Evolutionary conservation across 495 filamentous ascomycete genomes (phyloP), one percentile per base, ranked within the genome.

Genomic region (Neurospora sublineolata): DNA sequence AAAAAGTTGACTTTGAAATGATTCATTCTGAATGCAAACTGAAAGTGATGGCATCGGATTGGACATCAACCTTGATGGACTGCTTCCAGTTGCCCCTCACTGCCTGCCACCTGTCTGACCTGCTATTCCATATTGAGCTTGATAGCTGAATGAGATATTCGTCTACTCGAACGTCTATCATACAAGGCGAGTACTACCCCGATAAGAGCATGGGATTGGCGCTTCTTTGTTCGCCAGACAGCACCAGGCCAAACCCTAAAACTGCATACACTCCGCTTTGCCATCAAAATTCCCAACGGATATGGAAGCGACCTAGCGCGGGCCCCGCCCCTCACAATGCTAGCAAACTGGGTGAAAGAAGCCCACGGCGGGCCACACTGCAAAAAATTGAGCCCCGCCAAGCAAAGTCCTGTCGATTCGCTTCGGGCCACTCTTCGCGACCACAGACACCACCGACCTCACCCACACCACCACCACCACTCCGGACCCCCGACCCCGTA

Each of bases 301-400:
- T 4, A 64, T 18, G 52, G 52, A 64, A 33, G 7, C 27, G 6
- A 64, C 27, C 52, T 64, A 64, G 52, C 27, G 52, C 52, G 52
- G 14, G 52, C 27, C 52, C 44, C 52, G 52, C 52, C 52, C 52
- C 27, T 60, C 27, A 64, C 52, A 64, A 64, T 64, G 44, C 44
- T 23, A 64, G 52, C 52, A 64, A 64, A 64, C 14, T 64, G 52
- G 23, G 52, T 64, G 52, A 64, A 64, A 60, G 46, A 60, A 64
- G 52, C 52, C 23, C 52, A 64, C 52, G 52, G 14, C 52, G 52
- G 27, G 52, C 52, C 52, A 64, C 52, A 64, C 52, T 33, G 78
- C 78, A 79, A 79, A 77, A 78, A 78, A 76, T 76, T 52, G 68
- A 75, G 78, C 77, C 78, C 78, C 78, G 72, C 78, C 72, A 67